A percentile compares a stretch with the other conserved stretches of the same genome.
Conservation (phyloP, 805 yeast genomes). For the Pichia paraexigua region DNA sequence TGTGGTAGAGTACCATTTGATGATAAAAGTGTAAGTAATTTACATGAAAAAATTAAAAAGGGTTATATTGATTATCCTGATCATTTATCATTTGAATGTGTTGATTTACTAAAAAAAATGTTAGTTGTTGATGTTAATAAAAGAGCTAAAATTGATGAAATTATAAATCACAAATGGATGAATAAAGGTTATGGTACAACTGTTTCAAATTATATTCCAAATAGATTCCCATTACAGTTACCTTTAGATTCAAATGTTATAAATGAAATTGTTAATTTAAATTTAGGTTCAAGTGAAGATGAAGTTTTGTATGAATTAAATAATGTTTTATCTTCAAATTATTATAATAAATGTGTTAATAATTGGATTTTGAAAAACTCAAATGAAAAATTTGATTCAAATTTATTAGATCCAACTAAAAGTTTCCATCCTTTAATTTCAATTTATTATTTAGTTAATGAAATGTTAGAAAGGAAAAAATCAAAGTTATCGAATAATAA, state of each 20-base stretch:
- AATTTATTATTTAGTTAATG: conserved; percentile 78
- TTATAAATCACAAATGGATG: conserved; percentile 93
- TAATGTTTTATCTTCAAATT: conserved; percentile 50
- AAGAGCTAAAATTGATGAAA: conserved; percentile 73
- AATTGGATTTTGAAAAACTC: conserved; percentile 49
- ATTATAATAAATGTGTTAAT: conserved; percentile 53
- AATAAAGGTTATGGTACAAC: conserved; percentile 72
- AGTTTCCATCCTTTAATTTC: conserved; percentile 87
- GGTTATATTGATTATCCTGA: conserved; percentile 91
- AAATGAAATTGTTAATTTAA: conserved; percentile 67
- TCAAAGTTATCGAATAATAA: not conserved
- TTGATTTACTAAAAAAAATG: conserved; percentile 77
- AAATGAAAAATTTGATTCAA: conserved; percentile 17
- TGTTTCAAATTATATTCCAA: conserved; percentile 66
- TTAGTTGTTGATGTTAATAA: conserved; percentile 80
- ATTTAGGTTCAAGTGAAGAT: conserved; percentile 59
- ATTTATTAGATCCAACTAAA: conserved; percentile 65
- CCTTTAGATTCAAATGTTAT: conserved; percentile 66
- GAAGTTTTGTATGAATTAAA: conserved; percentile 49
- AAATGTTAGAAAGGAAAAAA: conserved; percentile 64
- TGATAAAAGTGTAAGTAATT: conserved; percentile 82
- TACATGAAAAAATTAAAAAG: conserved; percentile 88
- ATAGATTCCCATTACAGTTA: conserved; percentile 60
- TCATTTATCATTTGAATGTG: conserved; percentile 70
- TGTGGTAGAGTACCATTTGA: conserved; percentile 99